A percentile compares a stretch with the other conserved stretches of the same genome.
Conservation (phyloP, 495 filamentous ascomycete species). For the Oidiodendron maius region DNA sequence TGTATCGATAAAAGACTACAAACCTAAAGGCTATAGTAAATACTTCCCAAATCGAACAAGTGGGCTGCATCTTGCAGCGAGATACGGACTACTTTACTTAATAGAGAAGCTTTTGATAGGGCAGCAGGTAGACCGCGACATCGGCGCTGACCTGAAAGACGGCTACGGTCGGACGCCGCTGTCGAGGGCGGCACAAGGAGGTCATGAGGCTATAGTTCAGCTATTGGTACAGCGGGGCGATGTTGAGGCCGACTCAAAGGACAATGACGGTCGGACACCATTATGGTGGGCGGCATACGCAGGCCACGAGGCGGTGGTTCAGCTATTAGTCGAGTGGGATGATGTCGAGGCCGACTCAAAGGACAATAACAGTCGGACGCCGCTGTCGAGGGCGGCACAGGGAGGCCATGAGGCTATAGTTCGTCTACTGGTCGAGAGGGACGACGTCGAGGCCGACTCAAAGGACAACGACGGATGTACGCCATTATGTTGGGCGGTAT, state of each 20-base stretch:
- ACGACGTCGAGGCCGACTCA: constrained; percentile 1
- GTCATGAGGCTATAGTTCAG: constrained; percentile 2
- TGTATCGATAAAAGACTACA: neutral
- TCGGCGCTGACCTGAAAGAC: neutral
- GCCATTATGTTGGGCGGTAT: neutral
- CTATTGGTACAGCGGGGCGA: neutral
- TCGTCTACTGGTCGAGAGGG: neutral
- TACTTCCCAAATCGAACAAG: neutral
- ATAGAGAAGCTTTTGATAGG: neutral
- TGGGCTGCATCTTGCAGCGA: neutral
- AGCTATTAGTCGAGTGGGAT: neutral
- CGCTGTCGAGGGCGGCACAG: no score
- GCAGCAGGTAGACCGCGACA: neutral
- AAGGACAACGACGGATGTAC: neutral
- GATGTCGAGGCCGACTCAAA: constrained; percentile 2
- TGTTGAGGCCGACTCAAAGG: constrained; percentile 1
- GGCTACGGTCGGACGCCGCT: neutral
- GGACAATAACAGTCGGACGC: neutral
- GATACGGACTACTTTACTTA: neutral
- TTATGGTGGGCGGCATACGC: neutral
- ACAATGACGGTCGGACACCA: neutral
- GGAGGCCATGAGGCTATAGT: neutral
- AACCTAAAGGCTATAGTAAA: neutral
- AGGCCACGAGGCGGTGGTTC: neutral
- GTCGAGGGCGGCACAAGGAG: neutral